Percentiles rank a stretch among this genome's conserved stretches.
Conservation (phyloP, 345 rosid species). For the Eucalyptus rudis region DNA sequence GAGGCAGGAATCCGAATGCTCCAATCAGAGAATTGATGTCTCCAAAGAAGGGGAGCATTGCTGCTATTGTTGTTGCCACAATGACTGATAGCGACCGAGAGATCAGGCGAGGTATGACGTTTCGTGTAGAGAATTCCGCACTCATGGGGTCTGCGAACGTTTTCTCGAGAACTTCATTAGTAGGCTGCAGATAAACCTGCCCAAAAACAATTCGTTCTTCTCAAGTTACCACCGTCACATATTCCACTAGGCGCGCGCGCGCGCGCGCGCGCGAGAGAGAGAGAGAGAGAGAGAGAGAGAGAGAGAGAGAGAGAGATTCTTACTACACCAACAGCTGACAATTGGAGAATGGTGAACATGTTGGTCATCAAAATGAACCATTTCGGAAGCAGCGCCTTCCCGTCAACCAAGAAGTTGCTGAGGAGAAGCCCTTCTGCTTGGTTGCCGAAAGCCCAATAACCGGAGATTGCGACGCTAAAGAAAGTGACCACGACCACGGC, state of each 20-base stretch:
- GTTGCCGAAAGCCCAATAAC: constrained; percentile 94
- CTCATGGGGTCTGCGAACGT: constrained; percentile 33
- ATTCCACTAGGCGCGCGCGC: too few relatives aligned
- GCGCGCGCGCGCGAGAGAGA: not conserved
- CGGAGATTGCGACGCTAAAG: constrained; percentile 65
- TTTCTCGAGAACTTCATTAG: constrained; percentile 62
- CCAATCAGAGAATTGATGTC: constrained; percentile 57
- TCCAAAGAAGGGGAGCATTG: constrained; percentile 86
- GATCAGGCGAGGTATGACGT: constrained; percentile 42
- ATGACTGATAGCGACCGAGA: constrained; percentile 49
- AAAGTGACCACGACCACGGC: constrained; percentile 29
- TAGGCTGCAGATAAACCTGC: constrained; percentile 84
- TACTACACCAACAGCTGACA: constrained; percentile 77
- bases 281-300: too few relatives aligned
- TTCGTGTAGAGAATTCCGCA: constrained; percentile 47
- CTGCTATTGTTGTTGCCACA: constrained; percentile 40
- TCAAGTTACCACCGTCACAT: not conserved
- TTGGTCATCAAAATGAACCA: constrained; percentile 63
- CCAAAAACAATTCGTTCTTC: not conserved
- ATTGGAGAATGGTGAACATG: constrained; percentile 56
- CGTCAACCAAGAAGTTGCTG: constrained; percentile 33
- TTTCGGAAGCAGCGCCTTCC: constrained; percentile 39
- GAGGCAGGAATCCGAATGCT: constrained; percentile 81
- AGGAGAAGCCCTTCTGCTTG: constrained; percentile 45
- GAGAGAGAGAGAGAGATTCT: not conserved